Evolutionary conservation across 495 filamentous ascomycete species (phyloP), one percentile per base, ranked within the genome.

Genomic region (Elasticomyces elasticus): DNA sequence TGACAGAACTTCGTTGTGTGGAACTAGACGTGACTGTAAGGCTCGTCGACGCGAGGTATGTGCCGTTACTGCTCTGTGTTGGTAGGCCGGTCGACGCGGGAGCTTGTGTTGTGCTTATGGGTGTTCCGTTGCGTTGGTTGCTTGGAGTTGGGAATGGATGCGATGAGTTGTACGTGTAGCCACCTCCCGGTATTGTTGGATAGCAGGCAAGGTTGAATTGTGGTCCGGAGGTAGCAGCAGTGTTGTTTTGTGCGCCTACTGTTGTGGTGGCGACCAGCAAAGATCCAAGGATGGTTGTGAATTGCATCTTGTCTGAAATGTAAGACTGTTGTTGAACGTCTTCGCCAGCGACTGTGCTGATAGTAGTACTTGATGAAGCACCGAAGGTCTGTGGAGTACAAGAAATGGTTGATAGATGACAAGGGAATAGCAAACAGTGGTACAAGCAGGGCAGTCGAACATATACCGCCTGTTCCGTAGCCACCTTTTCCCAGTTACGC

Each of bases 171-270:
- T 15, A 45, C 5, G 42, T 24, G 42, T 45, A 27, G 24, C 42
- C 42, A 3, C 42, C 42, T 3, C 42, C 42, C 5, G 42, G 42
- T 12, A 7, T 5, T 9, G 24, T 5, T 17, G 42, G 4, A 15
- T 27, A 45, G 19, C 20, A 45, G 24, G 42, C 19, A 2, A 27
- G 19, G 24, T 45, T 24, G 42, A 45, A 45, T 45, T 23, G 19
- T 5, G 42, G 42, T 45, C 11, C 42, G 13, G 42, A 45, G 6
- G 42, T 45, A 2, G 24, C 42, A n/a, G 33, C 33, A 37, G 10
- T n/a, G 42, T 45, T 45, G 42, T 4, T 45, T 27, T 45, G 42
- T 3, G 42, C 42, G 42, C 42, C 13, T 45, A 45, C 15, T 45
- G 42, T 23, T 12, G 42, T 27, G 24, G 42, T 12, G 19, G 24